Base-by-base conservation (phyloP, 495 filamentous ascomycete genomes). In the Penicillium robsamsonii region DNA sequence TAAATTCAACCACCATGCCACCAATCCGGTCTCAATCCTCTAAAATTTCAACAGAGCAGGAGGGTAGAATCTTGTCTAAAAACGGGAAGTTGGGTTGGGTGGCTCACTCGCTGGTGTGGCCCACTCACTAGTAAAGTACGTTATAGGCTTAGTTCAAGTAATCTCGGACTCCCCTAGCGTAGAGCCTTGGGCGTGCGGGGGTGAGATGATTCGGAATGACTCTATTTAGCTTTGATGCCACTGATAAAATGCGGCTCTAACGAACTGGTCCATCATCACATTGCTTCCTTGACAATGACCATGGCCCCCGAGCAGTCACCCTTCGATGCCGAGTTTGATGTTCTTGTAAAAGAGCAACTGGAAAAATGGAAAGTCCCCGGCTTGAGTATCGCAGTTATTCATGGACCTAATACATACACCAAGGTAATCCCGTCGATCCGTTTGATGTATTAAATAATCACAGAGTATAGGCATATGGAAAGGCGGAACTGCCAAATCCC, bases 361-460 rank as follows among this genome's bases (percentile, higher is more conserved):
- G 68, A 75, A 8, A 60, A 73, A 49, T 83, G 75, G 75, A 72
- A 78, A 42, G 67, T 80, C 7, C 81, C 82, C 11, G 80, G 82
- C 0, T 25, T 83, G 4, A 65, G 77, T 5, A 72, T 84, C 29
- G 70, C 75, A 8, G 69, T 84, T 8, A 65, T 82, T 1, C 70
- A 81, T 55, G 75, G 73, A 2, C 64, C 73, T 1, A 58, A 70
- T 20, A 71, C 69, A 0, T 80, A 68, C 60, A 57, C 77, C 37
- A 73, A 80, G 67, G 80, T 83, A 61, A 37, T 11, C 1, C 13
- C 0, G 7, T 2, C 52, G 24, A 29, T 43, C 42, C 2, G 12
- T 18, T 18, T 53, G 25, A 31, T 10, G 17, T 18, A 35, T 38
- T 9, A 13, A n/a, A 53, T 61, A 20, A 53, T 66, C 20, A 67